These are phyloP conservation scores for Phaseolus coccineus DNA, from an alignment of 331 rosid species.

Conservation along the genomic window DNA sequence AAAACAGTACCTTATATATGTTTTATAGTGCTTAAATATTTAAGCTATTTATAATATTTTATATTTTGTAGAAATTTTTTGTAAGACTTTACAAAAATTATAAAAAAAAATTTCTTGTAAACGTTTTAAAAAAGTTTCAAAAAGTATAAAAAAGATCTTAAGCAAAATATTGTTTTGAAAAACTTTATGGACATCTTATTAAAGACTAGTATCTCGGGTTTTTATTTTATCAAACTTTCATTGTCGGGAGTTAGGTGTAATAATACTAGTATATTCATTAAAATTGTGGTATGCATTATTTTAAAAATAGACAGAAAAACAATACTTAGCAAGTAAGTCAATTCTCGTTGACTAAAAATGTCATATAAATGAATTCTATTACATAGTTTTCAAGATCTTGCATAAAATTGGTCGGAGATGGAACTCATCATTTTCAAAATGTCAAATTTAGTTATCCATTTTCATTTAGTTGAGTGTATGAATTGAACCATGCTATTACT, in stretches of 20 bases:
- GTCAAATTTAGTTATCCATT: constrained; percentile 5
- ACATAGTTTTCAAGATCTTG: background rate
- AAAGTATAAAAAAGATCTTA: background rate
- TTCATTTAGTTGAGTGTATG: background rate
- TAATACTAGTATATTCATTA: background rate
- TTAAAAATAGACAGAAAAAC: constrained; percentile 1
- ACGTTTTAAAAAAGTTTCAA: too few species aligned
- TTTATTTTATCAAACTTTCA: constrained; percentile 4
- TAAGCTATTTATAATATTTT: too few species aligned
- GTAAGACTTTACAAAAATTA: too few species aligned
- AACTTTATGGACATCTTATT: background rate
- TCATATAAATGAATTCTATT: background rate
- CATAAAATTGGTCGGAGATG: background rate
- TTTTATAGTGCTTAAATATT: background rate
- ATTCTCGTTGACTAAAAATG: background rate
- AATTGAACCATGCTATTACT: background rate
- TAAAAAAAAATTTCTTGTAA: too few species aligned
- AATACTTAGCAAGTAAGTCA: background rate
- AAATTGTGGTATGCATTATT: background rate
- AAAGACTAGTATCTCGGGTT: background rate
- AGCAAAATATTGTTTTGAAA: background rate
- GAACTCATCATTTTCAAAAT: constrained; percentile 13
- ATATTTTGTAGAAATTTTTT: too few species aligned
- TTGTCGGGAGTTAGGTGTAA: background rate
- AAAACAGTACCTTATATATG: background rate